A percentile compares a stretch with the other conserved stretches of the same genome.
Evolutionary conservation across 306 rosid genomes (phyloP).

Genomic region (Fragaria vesca): DNA sequence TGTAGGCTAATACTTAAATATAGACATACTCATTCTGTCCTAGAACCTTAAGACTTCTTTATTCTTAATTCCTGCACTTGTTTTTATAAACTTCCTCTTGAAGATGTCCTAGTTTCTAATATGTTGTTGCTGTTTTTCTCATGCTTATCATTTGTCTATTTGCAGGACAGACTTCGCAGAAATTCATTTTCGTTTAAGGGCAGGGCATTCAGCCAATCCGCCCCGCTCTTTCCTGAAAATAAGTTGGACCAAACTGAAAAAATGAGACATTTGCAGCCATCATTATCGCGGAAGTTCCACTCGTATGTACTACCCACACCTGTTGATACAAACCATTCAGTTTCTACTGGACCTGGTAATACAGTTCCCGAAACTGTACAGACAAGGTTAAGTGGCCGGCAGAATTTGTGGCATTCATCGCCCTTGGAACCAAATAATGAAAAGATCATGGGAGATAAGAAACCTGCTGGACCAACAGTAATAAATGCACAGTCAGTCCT

Average conservation of each 20-base stretch:
- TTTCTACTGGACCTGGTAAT: constrained; percentile 47
- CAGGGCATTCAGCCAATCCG: constrained; percentile 72
- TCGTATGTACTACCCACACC: constrained; percentile 94
- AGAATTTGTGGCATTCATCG: constrained; percentile 78
- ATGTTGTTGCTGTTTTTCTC: not conserved
- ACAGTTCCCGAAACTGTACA: constrained; percentile 37
- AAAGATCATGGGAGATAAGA: constrained; percentile 43
- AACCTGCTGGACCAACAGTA: constrained; percentile 35
- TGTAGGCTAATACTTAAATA: not conserved
- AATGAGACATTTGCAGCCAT: constrained; percentile 58
- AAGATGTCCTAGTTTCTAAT: constrained; percentile 1
- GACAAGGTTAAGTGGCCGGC: constrained; percentile 39
- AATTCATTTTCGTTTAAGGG: constrained; percentile 55
- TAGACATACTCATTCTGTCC: constrained; percentile 2
- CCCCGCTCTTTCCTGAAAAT: constrained; percentile 78
- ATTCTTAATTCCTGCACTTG: constrained; percentile 16
- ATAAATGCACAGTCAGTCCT: constrained; percentile 53
- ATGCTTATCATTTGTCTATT: constrained; percentile 25
- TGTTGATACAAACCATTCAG: constrained; percentile 51
- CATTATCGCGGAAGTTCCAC: constrained; percentile 71
- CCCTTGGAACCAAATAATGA: constrained; percentile 63
- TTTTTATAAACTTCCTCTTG: constrained; percentile 6
- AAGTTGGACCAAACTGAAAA: constrained; percentile 63
- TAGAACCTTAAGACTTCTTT: constrained; percentile 13
- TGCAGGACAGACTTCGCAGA: constrained; percentile 62